A percentile compares a stretch with the other conserved stretches of the same genome.
Conservation (phyloP, 1,284 basidiomycete genomes). For the Athelia psychrophila region DNA sequence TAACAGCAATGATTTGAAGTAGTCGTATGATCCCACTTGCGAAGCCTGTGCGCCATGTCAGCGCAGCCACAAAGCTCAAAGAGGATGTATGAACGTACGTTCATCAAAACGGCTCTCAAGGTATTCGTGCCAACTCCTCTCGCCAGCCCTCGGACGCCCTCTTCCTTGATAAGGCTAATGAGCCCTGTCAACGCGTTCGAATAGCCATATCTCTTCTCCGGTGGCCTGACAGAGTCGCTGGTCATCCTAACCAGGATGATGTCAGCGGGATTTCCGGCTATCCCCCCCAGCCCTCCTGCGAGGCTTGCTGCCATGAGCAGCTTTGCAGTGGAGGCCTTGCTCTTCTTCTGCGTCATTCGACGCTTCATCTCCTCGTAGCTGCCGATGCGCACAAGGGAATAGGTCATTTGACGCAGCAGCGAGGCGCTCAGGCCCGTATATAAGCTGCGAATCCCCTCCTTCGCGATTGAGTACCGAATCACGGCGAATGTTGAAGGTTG, state of each 20-base stretch:
- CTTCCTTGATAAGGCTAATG: slow-evolving; percentile 58
- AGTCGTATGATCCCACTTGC: slow-evolving; percentile 92
- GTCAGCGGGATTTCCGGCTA: slow-evolving; percentile 81
- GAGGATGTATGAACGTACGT: slow-evolving; percentile 55
- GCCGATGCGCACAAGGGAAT: slow-evolving; percentile 85
- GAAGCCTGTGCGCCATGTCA: slow-evolving; percentile 49
- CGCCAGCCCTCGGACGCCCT: slow-evolving; percentile 69
- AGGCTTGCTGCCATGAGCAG: slow-evolving; percentile 65
- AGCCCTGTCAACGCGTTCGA: slow-evolving; percentile 75
- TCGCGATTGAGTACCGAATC: slow-evolving; percentile 52
- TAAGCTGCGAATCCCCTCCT: slow-evolving; percentile 68
- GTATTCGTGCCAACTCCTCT: slow-evolving; percentile 83
- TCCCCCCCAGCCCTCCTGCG: slow-evolving; percentile 77
- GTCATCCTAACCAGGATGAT: slow-evolving; percentile 87
- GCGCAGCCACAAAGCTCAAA: not conserved
- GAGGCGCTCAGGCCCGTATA: slow-evolving; percentile 86
- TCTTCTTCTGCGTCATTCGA: slow-evolving; percentile 44
- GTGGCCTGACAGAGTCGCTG: slow-evolving; percentile 75
- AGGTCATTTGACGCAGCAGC: slow-evolving; percentile 88
- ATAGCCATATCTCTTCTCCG: slow-evolving; percentile 75
- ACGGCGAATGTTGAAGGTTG: slow-evolving; percentile 57
- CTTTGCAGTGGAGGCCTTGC: slow-evolving; percentile 44
- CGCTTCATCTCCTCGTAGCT: slow-evolving; percentile 79
- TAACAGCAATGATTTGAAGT: slow-evolving; percentile 74
- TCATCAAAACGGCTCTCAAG: slow-evolving; percentile 83